phyloP scores from a whole-genome alignment of 2,329 filamentous ascomycete species.

The Colletotrichum incanum region DNA sequence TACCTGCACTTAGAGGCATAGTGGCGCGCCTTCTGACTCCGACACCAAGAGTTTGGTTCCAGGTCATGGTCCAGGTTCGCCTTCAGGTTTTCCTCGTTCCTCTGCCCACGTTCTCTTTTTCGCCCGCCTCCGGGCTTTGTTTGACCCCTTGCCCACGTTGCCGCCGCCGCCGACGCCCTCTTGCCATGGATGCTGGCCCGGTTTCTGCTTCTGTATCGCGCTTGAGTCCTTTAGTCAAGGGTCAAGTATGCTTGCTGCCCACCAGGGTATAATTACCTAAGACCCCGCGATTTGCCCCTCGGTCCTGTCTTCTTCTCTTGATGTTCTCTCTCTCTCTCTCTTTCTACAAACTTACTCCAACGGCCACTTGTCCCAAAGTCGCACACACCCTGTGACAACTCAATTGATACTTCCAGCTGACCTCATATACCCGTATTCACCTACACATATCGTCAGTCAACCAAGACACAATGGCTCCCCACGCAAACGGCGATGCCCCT shows the following conservation, averaged over 20 bases:
- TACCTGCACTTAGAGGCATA: conserved; percentile 43
- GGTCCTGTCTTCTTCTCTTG: conserved; percentile 36
- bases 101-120: conserved; percentile 3
- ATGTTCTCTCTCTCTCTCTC: conserved; percentile 14
- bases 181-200: conserved; percentile 14
- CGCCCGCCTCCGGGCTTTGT: conserved; percentile 33
- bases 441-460: conserved; percentile 1
- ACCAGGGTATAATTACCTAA: conserved; percentile 37
- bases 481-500: conserved; percentile 63
- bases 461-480: conserved; percentile 68
- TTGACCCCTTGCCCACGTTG: conserved; percentile 16
- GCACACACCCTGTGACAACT: conserved; percentile 31
- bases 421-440: conserved; percentile 4
- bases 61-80: conserved; percentile 35
- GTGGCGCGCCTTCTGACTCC: conserved; percentile 38
- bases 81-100: conserved; percentile 6
- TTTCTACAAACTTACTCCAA: conserved; percentile 30
- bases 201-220: conserved; percentile 35
- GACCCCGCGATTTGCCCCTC: conserved; percentile 44
- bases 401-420: conserved; percentile 37
- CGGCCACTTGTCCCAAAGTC: conserved; percentile 37
- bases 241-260: conserved; percentile 4
- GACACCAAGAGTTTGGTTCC: conserved; percentile 41
- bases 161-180: conserved; percentile 15
- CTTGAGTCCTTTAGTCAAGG: conserved; percentile 34